Evolutionary conservation across 768 basidiomycete genomes (phyloP), one percentile per base, ranked within the genome.

Genomic region (Cystofilobasidium bisporidii): DNA sequence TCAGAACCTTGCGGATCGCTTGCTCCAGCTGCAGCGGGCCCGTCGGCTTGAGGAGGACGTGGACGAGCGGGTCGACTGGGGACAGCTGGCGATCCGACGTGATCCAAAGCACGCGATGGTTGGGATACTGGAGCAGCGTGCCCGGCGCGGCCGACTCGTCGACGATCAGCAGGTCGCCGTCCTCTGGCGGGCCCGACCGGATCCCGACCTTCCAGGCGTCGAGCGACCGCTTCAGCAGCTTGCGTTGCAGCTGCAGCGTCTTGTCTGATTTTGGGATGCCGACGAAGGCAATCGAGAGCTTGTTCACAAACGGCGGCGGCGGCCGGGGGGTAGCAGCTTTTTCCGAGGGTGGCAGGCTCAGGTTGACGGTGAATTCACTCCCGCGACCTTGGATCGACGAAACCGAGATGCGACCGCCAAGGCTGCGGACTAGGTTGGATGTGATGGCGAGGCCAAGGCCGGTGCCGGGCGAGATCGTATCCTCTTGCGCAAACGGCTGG

Each of bases 401-500:
- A 18, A 61, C 60, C 28, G 40, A 41, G 24, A 61, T 61, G 20
- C 30, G 41, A 17, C 60, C 60, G 38, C 45, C 45, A 8, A 61
- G 40, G 33, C 36, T 61, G 26, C 45, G 36, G 40, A 61, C n/a
- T n/a, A 61, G 40, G 18, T 47, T 61, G 2, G 26, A 61, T 26
- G 60, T 43, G 71, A 97, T 96, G 32, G 92, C 91, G 33, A 94
- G 83, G 17, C 92, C 92, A 8, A 97, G 83, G 8, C 92, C 92
- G 2, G 92, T 94, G 0, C 92, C 92, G 1, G 90, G 86, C 73
- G 92, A 89, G 10, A 94, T 76, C 0, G 92, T 91, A 72, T 94
- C 93, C 77, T 96, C 92, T 79, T 97, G 92, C 0, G 60, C 60
- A 26, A 61, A 61, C 5, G 45, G 60, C 15, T 61, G 60, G 40